Conservation (phyloP, 306 rosid genomes). For the Begonia peltatifolia region DNA sequence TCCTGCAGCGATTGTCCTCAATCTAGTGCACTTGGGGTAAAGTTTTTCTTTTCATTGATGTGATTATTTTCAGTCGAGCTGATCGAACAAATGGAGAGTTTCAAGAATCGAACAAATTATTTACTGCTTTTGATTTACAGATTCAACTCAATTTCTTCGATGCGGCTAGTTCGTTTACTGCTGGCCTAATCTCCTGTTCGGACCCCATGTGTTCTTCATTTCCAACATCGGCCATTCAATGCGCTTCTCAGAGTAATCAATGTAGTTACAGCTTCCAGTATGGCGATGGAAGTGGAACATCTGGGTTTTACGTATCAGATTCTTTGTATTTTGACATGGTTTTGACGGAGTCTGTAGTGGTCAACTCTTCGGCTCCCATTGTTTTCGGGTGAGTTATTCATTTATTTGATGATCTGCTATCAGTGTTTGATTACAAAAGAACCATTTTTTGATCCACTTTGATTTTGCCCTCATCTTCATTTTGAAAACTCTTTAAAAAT, state of each 20-base stretch:
- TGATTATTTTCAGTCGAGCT: neutral
- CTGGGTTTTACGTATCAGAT: constrained; percentile 61
- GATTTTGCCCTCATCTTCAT: too few relatives aligned
- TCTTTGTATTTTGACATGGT: constrained; percentile 58
- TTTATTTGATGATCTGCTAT: too few relatives aligned
- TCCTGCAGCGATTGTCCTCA: constrained; percentile 79
- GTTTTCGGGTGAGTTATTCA: constrained; percentile 63
- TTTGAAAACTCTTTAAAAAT: constrained; percentile 10
- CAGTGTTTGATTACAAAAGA: too few relatives aligned
- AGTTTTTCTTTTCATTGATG: neutral
- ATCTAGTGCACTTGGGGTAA: constrained; percentile 74
- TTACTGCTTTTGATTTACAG: constrained; percentile 26
- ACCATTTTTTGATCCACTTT: too few relatives aligned
- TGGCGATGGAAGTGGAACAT: constrained; percentile 79
- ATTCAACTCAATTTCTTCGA: constrained; percentile 70
- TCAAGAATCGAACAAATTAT: neutral
- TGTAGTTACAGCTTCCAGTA: constrained; percentile 64
- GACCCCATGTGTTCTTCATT: constrained; percentile 54
- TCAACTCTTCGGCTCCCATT: constrained; percentile 53
- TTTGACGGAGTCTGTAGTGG: constrained; percentile 39
- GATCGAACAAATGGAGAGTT: neutral
- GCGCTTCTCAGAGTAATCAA: constrained; percentile 48
- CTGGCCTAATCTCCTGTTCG: constrained; percentile 43
- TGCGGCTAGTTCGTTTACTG: constrained; percentile 48
- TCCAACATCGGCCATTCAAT: constrained; percentile 38